phyloP scores from a whole-genome alignment of 371 early-diverging fungal genomes.

The Rhizopus sp. region DNA sequence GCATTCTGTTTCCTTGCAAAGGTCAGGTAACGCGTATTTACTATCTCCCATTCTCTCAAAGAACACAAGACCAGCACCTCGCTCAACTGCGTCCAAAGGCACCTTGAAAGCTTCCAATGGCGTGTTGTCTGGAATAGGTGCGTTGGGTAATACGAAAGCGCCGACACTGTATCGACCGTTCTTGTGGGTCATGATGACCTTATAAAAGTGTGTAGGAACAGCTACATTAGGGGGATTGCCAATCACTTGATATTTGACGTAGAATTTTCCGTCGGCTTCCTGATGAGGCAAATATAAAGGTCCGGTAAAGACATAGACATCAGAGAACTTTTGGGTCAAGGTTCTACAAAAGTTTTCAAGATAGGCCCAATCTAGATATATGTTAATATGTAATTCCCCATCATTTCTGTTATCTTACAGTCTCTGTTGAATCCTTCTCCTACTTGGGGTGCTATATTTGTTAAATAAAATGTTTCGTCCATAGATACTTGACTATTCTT shows the following conservation, averaged over 20 bases:
- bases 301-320: slow-evolving; percentile 81
- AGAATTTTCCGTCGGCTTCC: slow-evolving; percentile 69
- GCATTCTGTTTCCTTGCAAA: slow-evolving; percentile 53
- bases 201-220: slow-evolving; percentile 94
- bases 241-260: slow-evolving; percentile 88
- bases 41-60: slow-evolving; percentile 65
- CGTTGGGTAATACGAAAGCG: slow-evolving; percentile 90
- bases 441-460: slow-evolving; percentile 85
- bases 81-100: slow-evolving; percentile 79
- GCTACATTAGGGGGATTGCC: slow-evolving; percentile 87
- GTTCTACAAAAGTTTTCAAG: slow-evolving; percentile 76
- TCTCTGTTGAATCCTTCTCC: slow-evolving; percentile 84
- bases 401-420: slow-evolving; percentile 40
- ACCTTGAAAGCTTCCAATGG: slow-evolving; percentile 73
- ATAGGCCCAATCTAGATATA: slow-evolving; percentile 74
- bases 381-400: not conserved
- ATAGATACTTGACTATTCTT: slow-evolving; percentile 69
- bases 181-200: slow-evolving; percentile 69
- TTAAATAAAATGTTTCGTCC: slow-evolving; percentile 79
- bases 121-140: slow-evolving; percentile 62
- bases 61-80: slow-evolving; percentile 77
- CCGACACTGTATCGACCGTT: slow-evolving; percentile 60
- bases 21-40: slow-evolving; percentile 44
- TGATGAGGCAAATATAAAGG: slow-evolving; percentile 79
- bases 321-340: slow-evolving; percentile 62